These are phyloP conservation scores for Rhamnella rubrinervis DNA, from an alignment of 331 rosid species.

Conservation along the genomic window DNA sequence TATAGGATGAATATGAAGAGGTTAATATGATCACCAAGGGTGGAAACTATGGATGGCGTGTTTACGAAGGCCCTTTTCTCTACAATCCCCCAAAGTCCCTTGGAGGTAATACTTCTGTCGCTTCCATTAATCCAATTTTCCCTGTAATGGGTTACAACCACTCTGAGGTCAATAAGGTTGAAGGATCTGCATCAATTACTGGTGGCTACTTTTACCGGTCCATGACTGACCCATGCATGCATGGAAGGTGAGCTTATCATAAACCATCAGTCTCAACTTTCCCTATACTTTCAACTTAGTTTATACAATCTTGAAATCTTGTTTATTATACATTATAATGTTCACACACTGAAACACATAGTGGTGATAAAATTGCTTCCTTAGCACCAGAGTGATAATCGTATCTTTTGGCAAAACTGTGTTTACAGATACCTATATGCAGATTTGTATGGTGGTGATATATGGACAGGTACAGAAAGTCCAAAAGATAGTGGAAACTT, in stretches of 20 bases:
- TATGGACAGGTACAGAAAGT: slow-evolving; percentile 39
- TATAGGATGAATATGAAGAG: slow-evolving; percentile 69
- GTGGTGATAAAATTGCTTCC: no score
- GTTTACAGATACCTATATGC: slow-evolving; percentile 36
- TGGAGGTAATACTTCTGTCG: slow-evolving; percentile 34
- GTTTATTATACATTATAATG: no score
- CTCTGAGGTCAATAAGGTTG: slow-evolving; percentile 33
- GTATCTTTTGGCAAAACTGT: no score
- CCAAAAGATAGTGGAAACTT: slow-evolving; percentile 43
- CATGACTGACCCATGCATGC: slow-evolving; percentile 42
- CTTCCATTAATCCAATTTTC: slow-evolving; percentile 33
- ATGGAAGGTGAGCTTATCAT: slow-evolving; percentile 31
- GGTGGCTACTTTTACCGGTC: slow-evolving; percentile 48
- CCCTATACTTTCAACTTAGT: background rate
- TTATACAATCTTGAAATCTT: no score
- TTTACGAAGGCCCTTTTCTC: slow-evolving; percentile 63
- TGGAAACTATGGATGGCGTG: slow-evolving; percentile 92
- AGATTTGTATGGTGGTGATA: slow-evolving; percentile 32
- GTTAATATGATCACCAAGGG: slow-evolving; percentile 85
- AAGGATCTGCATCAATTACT: slow-evolving; percentile 38
- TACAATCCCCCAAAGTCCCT: slow-evolving; percentile 36
- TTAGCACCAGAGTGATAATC: no score
- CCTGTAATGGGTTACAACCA: slow-evolving; percentile 50
- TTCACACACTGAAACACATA: no score
- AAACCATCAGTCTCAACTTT: background rate